Evolutionary conservation across 352 stramenopile genomes (phyloP).

Genomic region (Blastocystis hominis): DNA sequence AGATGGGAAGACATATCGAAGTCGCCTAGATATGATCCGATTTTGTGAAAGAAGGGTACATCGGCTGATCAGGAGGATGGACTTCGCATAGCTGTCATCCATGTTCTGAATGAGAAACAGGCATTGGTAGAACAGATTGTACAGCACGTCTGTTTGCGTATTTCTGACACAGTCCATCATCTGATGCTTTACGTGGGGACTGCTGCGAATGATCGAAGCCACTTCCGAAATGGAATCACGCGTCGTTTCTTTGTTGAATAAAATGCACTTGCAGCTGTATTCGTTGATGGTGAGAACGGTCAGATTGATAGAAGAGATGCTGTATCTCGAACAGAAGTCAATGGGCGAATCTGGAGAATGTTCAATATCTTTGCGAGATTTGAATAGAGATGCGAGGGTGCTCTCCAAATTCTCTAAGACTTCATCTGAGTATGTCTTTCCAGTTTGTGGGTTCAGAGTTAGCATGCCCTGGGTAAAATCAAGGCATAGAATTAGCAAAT

Average conservation of each 20-base stretch:
- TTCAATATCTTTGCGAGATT: neutral
- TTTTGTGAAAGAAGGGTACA: neutral
- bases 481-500: conserved; percentile 6
- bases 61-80: neutral
- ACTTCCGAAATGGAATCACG: neutral
- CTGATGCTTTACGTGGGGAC: neutral
- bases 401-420: neutral
- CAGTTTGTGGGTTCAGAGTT: neutral
- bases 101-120: neutral
- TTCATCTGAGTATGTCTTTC: conserved; percentile 11
- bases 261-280: neutral
- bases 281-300: neutral
- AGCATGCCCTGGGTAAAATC: conserved; percentile 28
- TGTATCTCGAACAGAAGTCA: neutral
- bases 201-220: neutral
- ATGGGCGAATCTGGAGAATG: neutral
- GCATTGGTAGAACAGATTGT: neutral
- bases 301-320: neutral
- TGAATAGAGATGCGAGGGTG: neutral
- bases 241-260: neutral
- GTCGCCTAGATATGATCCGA: neutral
- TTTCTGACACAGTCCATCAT: neutral
- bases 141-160: neutral
- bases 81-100: neutral
- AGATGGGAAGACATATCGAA: neutral